Evolutionary conservation across 2,329 filamentous ascomycete genomes (phyloP), one percentile per base, ranked within the genome.

Genomic region (Zarea fungicola): DNA sequence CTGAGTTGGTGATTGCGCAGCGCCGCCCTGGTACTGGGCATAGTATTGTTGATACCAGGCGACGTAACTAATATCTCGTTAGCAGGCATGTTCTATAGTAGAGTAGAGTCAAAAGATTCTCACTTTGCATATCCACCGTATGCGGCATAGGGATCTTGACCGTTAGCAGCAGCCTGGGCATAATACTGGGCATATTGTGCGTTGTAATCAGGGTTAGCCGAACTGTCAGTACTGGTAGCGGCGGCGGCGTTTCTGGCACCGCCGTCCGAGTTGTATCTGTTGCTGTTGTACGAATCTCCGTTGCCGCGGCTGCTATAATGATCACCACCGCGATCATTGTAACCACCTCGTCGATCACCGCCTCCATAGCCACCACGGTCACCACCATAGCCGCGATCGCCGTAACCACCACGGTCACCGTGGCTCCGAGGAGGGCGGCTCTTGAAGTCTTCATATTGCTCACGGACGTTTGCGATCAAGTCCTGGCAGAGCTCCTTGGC

Each of bases 391-490:
- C 65, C 60, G 31, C 68, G 60, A 40, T 62, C 58, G 37, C 73
- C 63, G 63, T 73, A 60, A 62, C 54, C 72, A 42, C 73, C 71
- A 45, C 73, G 66, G 39, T 68, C 73, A 21, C 81, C 80, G 57
- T 81, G 84, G 39, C 71, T 70, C 42, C 85, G 84, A 53, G 84
- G 87, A 14, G 87, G 87, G 7, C 88, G 83, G 56, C 82, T 82
- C 70, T 96, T 97, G 76, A 92, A 95, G 40, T 85, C 83, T 63
- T 96, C 87, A 64, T 96, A 97, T 64, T 95, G 86, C 54, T 89
- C 80, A 62, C 84, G 87, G 48, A 99, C 93, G 57, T 93, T 95
- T 54, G 75, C 78, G 41, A 99, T 78, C 44, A 99, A 75, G 60
- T 96, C 90, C 58, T 92, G 81, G 65, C 92, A 97, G 39, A 96